A percentile compares a stretch with the other conserved stretches of the same genome.
Conservation (phyloP, 1,139 yeast genomes). For the Candida mesenterica region DNA sequence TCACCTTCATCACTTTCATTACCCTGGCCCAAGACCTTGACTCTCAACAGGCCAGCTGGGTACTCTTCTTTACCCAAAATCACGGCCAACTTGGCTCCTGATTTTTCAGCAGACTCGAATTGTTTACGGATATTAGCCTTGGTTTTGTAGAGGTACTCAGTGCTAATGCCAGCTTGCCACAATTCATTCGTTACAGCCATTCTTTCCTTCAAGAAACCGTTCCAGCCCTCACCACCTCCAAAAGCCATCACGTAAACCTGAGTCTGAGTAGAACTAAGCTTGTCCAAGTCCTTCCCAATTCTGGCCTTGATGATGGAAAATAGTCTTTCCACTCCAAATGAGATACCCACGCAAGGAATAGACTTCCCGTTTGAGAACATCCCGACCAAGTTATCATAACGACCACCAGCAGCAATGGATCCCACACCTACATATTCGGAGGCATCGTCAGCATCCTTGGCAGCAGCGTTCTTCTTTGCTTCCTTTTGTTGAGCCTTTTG, state of each 20-base stretch:
- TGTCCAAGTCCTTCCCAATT: constrained; percentile 50
- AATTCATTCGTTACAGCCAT: constrained; percentile 77
- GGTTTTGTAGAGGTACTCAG: constrained; percentile 87
- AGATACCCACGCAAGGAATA: constrained; percentile 95
- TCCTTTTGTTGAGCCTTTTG: constrained; percentile 28
- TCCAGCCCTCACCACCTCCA: constrained; percentile 97
- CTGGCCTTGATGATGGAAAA: constrained; percentile 86
- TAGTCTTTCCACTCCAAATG: constrained; percentile 94
- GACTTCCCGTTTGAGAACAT: constrained; percentile 94
- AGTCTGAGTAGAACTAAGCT: constrained; percentile 77
- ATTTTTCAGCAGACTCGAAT: constrained; percentile 94
- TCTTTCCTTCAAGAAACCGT: constrained; percentile 86
- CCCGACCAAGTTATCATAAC: constrained; percentile 93
- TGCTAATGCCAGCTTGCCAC: constrained; percentile 86
- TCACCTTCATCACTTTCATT: constrained; percentile 88
- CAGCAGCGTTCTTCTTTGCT: constrained; percentile 70
- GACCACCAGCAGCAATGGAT: constrained; percentile 97
- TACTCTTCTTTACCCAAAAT: constrained; percentile 94
- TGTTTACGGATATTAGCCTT: constrained; percentile 95
- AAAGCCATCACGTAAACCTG: constrained; percentile 96
- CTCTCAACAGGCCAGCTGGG: constrained; percentile 75
- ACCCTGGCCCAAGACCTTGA: constrained; percentile 86
- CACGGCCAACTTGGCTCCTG: constrained; percentile 88
- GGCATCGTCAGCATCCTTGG: constrained; percentile 81
- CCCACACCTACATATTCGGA: constrained; percentile 98